A percentile compares a stretch with the other conserved stretches of the same genome.
phyloP scores from a whole-genome alignment of 148 eudicot genomes.

The Amaranthus cruentus region DNA sequence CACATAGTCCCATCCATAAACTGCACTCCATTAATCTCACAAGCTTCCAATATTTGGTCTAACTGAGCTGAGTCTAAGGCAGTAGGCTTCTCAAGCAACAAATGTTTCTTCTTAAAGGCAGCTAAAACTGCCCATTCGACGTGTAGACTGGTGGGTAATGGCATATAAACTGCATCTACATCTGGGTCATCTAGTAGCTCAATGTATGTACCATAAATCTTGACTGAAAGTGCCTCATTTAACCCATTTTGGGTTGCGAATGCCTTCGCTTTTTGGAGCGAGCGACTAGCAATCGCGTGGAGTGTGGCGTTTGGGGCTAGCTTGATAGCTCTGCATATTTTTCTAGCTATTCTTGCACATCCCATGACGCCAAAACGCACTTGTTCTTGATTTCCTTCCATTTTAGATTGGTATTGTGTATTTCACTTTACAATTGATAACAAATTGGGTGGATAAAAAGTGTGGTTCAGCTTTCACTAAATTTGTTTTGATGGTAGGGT shows the following conservation, averaged over 20 bases:
- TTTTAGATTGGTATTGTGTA: conserved; percentile 2
- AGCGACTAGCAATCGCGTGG: conserved; percentile 45
- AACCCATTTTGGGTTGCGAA: conserved; percentile 31
- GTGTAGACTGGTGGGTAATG: conserved; percentile 48
- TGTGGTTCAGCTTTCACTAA: conserved; percentile 1
- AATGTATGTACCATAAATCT: conserved; percentile 41
- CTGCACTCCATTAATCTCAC: conserved; percentile 40
- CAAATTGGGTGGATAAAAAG: neutral
- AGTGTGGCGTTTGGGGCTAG: conserved; percentile 42
- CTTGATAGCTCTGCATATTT: conserved; percentile 43
- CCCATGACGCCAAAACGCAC: conserved; percentile 23
- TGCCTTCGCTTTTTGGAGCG: conserved; percentile 39
- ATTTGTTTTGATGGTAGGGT: neutral
- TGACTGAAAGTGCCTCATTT: conserved; percentile 10
- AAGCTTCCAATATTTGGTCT: conserved; percentile 43
- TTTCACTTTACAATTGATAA: neutral
- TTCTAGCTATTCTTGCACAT: conserved; percentile 47
- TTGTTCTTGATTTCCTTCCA: conserved; percentile 1
- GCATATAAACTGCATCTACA: conserved; percentile 55
- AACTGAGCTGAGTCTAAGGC: conserved; percentile 42
- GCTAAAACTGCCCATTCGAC: conserved; percentile 46
- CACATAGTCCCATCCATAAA: conserved; percentile 65
- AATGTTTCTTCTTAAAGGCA: conserved; percentile 51
- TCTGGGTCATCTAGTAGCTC: conserved; percentile 46
- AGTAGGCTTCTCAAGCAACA: conserved; percentile 56